Percentiles rank a stretch among this genome's conserved stretches.
Evolutionary conservation across 2,329 filamentous ascomycete species (phyloP).

Genomic region (Aureobasidium lini): DNA sequence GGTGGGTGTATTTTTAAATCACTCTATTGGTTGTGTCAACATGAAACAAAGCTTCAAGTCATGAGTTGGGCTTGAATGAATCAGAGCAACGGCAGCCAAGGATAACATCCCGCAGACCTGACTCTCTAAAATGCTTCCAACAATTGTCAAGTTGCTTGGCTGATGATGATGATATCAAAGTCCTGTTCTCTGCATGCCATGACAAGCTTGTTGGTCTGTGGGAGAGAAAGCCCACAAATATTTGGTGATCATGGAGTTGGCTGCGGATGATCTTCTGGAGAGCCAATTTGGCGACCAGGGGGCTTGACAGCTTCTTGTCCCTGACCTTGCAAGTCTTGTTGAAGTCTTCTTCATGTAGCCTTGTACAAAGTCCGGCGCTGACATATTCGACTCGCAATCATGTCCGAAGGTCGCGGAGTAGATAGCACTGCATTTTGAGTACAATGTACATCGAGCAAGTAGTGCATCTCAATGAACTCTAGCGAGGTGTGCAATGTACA

Average conservation of each 20-base stretch:
- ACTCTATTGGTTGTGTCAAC: not conserved
- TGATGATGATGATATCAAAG: not conserved
- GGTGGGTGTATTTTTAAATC: slow-evolving; percentile 4
- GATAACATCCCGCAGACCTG: not conserved
- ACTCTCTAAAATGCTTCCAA: not conserved
- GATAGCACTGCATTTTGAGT: not conserved
- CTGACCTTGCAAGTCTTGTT: not conserved
- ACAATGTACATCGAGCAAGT: not conserved
- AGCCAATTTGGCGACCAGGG: not conserved
- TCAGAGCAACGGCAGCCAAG: not conserved
- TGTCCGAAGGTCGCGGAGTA: not conserved
- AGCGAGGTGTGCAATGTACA: not conserved
- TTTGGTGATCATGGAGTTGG: not conserved
- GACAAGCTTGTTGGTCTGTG: not conserved
- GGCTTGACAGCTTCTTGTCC: not conserved
- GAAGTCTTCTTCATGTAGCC: not conserved
- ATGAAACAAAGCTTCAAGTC: not conserved
- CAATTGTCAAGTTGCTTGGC: not conserved
- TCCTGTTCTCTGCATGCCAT: not conserved
- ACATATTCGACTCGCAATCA: not conserved
- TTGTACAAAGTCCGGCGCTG: slow-evolving; percentile 3
- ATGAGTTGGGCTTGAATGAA: not conserved
- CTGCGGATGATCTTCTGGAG: slow-evolving; percentile 7
- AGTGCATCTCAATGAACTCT: not conserved
- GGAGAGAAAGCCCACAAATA: not conserved